These are phyloP conservation scores for Corynascus novoguineensis DNA, from an alignment of 495 filamentous ascomycete species.

Conservation along the genomic window DNA sequence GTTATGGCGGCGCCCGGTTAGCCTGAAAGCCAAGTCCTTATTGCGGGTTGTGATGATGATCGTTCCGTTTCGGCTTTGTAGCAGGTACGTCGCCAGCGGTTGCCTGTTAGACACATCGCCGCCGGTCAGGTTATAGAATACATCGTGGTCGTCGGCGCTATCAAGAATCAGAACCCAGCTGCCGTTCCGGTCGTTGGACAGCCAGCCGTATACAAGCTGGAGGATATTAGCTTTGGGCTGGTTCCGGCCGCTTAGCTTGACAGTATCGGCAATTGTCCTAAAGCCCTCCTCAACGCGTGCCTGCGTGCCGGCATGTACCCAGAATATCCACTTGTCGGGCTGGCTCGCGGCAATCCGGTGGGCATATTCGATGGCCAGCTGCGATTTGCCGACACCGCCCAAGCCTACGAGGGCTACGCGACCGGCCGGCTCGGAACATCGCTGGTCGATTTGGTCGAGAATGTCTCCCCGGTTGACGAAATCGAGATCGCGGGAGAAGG, in stretches of 20 bases:
- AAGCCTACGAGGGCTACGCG: slow-evolving; percentile 20
- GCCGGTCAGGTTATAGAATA: slow-evolving; percentile 20
- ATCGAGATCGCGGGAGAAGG: slow-evolving; percentile 33
- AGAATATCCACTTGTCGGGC: slow-evolving; percentile 30
- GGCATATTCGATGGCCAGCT: slow-evolving; percentile 27
- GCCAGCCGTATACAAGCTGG: slow-evolving; percentile 36
- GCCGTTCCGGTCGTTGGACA: slow-evolving; percentile 34
- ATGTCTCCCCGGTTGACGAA: slow-evolving; percentile 25
- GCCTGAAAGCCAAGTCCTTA: slow-evolving; percentile 19
- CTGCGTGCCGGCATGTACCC: slow-evolving; percentile 35
- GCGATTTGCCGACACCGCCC: slow-evolving; percentile 18
- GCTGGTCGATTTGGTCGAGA: slow-evolving; percentile 29
- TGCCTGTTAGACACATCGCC: not conserved
- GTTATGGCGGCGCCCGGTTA: slow-evolving; percentile 16
- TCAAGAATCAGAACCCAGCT: slow-evolving; percentile 11
- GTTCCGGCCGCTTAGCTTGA: slow-evolving; percentile 33
- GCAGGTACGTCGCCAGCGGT: slow-evolving; percentile 34
- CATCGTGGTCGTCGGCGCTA: slow-evolving; percentile 39
- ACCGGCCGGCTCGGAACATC: slow-evolving; percentile 21
- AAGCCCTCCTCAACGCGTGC: slow-evolving; percentile 37
- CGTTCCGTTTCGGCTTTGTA: slow-evolving; percentile 36
- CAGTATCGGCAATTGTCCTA: slow-evolving; percentile 31
- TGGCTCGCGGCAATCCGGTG: not conserved
- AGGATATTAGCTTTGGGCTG: slow-evolving; percentile 34
- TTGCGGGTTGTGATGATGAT: slow-evolving; percentile 36